These are phyloP conservation scores for Hymenoscyphus albidus DNA, from an alignment of 2,329 filamentous ascomycete species.

Conservation along the genomic window DNA sequence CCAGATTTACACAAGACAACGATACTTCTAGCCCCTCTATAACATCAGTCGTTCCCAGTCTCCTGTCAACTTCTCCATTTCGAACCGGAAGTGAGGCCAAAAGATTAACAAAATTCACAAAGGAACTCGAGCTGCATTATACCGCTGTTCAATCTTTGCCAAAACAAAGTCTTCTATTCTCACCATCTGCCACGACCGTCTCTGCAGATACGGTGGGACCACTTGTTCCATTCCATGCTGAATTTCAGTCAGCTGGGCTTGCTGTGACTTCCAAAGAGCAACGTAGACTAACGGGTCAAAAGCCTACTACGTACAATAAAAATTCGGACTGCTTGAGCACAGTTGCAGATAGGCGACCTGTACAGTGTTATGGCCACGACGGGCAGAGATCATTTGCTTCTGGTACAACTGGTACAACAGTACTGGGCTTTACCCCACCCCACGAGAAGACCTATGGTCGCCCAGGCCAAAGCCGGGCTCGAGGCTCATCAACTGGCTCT, in stretches of 20 bases:
- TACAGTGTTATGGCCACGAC: conserved; percentile 1
- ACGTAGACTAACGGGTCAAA: conserved; percentile 15
- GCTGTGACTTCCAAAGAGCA: conserved; percentile 53
- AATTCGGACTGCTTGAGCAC: conserved; percentile 12
- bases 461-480: not conserved
- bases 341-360: not conserved
- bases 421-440: conserved; percentile 23
- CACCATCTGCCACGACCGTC: conserved; percentile 35
- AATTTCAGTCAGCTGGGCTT: conserved; percentile 52
- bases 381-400: conserved; percentile 20
- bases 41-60: conserved; percentile 21
- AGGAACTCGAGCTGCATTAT: conserved; percentile 42
- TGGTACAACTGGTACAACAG: conserved; percentile 24
- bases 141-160: conserved; percentile 38
- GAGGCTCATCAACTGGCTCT: conserved; percentile 5
- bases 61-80: conserved; percentile 32
- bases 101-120: conserved; percentile 41
- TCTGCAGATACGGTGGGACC: conserved; percentile 48
- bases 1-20: conserved; percentile 8
- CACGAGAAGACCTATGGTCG: conserved; percentile 4
- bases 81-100: conserved; percentile 43
- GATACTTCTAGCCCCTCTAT: conserved; percentile 13
- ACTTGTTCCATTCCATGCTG: conserved; percentile 49
- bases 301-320: conserved; percentile 19
- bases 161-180: conserved; percentile 34